These are phyloP conservation scores for Cladophialophora bantiana DNA, from an alignment of 2,329 filamentous ascomycete species.

Conservation along the genomic window DNA sequence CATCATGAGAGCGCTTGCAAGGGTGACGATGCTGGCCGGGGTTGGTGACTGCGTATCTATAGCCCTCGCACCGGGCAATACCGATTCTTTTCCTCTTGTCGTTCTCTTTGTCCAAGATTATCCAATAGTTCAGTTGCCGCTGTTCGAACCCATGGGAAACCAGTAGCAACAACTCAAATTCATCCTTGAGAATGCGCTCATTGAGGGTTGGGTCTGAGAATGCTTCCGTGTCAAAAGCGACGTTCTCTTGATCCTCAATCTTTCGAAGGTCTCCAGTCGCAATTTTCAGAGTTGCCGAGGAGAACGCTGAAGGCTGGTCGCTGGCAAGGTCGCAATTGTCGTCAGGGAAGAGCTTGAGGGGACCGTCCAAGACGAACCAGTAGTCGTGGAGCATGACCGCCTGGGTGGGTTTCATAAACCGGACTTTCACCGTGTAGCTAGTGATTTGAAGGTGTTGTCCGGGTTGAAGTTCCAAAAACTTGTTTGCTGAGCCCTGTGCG, in stretches of 20 bases:
- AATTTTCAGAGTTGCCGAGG: background rate
- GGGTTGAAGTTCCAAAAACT: background rate
- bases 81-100: slow-evolving; percentile 5
- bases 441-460: slow-evolving; percentile 13
- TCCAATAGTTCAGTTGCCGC: slow-evolving; percentile 14
- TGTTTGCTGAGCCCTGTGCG: background rate
- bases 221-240: slow-evolving; percentile 10
- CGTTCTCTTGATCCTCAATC: slow-evolving; percentile 8
- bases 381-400: slow-evolving; percentile 11
- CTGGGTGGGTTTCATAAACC: slow-evolving; percentile 10
- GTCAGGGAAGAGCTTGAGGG: background rate
- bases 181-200: slow-evolving; percentile 6
- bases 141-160: slow-evolving; percentile 12
- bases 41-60: slow-evolving; percentile 7
- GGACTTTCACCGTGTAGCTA: slow-evolving; percentile 1
- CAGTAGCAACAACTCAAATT: slow-evolving; percentile 8
- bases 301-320: background rate
- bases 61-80: background rate
- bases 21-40: background rate
- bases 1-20: background rate
- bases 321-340: background rate
- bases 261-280: slow-evolving; percentile 3
- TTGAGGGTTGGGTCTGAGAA: slow-evolving; percentile 9
- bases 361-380: slow-evolving; percentile 7
- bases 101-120: background rate